Base-by-base conservation (phyloP, 1,139 yeast species). In the Pichia sp. region DNA sequence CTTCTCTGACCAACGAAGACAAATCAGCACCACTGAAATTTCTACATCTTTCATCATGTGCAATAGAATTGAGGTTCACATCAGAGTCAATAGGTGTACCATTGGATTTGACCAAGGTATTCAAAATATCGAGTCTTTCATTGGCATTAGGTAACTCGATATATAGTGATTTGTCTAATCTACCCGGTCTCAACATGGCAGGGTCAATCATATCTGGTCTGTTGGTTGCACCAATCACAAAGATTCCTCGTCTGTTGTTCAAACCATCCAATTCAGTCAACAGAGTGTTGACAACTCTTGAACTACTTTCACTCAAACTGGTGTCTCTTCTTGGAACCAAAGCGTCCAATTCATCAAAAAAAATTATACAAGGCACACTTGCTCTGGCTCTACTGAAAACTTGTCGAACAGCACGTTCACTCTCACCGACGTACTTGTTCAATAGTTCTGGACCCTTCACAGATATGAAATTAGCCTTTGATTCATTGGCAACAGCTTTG, bases 151-250 rank as follows among this genome's bases (percentile, higher is more conserved):
- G 98, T 42, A 92, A 70, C 61, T 92, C 97, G 39, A 92, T 94
- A 63, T 82, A 90, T 41, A 92, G 69, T 3, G 96, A 90, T 64
- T 92, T 92, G 60, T 92, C 98, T 56, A 92, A 72, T 62, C 98
- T 77, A 3, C 98, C 98, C 0, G 98, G 98, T 60, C 98, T 77
- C 44, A 92, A 69, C 97, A 92, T 92, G 1, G 98, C 98, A 7
- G 96, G 92, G 64, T 92, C 98, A 52, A 92, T 92, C 88, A 92
- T 92, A 64, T 92, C 98, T 0, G 97, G 97, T 61, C 98, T 75
- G 59, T 92, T 92, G 0, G 98, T 92, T 2, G 98, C 98, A 33
- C 97, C 98, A 54, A 92, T 79, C 3, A 92, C 98, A 62, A 84
- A 92, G 2, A 92, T 85, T 2, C 97, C 97, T 46, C 83, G 78